Conservation (phyloP, 1,284 basidiomycete genomes). For the Ceratorhiza oryzae-sativae region DNA sequence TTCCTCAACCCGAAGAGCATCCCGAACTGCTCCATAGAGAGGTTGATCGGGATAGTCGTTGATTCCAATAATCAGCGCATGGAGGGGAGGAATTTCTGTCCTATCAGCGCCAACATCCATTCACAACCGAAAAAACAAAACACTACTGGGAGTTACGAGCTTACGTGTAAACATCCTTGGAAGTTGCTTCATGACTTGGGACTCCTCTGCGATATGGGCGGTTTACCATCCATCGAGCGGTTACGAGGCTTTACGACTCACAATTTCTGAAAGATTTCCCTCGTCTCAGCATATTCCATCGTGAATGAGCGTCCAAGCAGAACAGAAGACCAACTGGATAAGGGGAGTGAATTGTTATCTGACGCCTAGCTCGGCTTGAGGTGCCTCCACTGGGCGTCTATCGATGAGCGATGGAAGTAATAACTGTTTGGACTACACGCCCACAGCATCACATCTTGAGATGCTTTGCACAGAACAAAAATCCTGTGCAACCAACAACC, state of each 20-base stretch:
- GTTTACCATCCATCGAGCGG: no score
- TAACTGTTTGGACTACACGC: no score
- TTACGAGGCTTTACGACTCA: neutral
- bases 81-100: neutral
- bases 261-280: neutral
- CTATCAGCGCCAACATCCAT: neutral
- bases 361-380: no score
- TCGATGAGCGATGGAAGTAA: no score
- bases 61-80: slow-evolving; percentile 13
- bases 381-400: no score
- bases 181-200: neutral
- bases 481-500: no score
- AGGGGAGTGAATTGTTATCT: no score
- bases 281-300: no score
- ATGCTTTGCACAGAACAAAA: no score
- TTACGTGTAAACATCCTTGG: neutral
- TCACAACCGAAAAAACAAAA: neutral
- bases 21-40: slow-evolving; percentile 1
- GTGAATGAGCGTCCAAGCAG: no score
- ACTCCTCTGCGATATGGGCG: neutral
- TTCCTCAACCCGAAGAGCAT: neutral
- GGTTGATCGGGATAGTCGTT: neutral
- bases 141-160: neutral
- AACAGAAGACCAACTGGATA: no score
- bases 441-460: no score